These are phyloP conservation scores for Voacanga thouarsii DNA, from an alignment of 257 asterid genomes.

Conservation along the genomic window DNA sequence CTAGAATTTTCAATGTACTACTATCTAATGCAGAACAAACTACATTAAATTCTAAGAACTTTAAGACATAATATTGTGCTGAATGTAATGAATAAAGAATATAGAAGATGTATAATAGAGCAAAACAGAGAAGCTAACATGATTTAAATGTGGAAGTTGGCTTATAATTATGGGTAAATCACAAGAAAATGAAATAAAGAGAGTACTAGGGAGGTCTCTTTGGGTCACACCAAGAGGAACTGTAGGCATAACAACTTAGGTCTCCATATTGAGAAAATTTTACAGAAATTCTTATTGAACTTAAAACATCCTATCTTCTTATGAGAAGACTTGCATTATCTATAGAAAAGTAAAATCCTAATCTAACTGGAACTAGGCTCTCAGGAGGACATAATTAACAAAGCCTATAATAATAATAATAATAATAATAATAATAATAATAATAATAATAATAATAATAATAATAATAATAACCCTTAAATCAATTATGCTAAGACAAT, in stretches of 20 bases:
- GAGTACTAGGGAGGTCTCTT: background rate
- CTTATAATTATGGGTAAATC: background rate
- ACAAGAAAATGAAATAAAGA: background rate
- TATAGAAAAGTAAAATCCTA: background rate
- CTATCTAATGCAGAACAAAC: background rate
- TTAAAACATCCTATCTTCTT: background rate
- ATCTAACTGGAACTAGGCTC: background rate
- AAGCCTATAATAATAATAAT: background rate
- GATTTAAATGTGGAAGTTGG: too few species aligned
- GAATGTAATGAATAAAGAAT: background rate
- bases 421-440: too few species aligned
- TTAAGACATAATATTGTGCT: too few species aligned
- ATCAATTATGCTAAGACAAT: too few species aligned
- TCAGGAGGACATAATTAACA: background rate
- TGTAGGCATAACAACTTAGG: background rate
- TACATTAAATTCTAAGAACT: background rate
- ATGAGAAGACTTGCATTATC: background rate
- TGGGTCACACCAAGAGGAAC: background rate
- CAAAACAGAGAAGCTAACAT: background rate
- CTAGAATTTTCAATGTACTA: background rate
- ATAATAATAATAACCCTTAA: too few species aligned
- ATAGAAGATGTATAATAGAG: background rate
- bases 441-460: too few species aligned
- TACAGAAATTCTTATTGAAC: background rate
- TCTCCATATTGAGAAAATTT: background rate